Evolutionary conservation across 2,329 filamentous ascomycete species (phyloP).

Genomic region (Aspergillus sp.): DNA sequence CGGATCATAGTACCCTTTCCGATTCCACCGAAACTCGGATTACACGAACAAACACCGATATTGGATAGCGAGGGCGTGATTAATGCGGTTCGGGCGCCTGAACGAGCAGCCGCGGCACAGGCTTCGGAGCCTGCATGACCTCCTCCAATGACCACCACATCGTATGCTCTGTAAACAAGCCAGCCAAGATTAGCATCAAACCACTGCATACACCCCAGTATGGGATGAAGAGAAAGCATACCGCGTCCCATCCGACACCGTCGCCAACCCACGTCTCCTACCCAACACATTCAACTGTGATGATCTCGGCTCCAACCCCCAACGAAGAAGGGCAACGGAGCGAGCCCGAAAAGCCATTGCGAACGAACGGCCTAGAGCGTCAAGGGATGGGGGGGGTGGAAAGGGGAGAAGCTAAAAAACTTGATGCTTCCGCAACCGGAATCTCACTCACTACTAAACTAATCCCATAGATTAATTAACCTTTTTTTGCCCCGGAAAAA

Average conservation of each 20-base stretch:
- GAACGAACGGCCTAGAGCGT: not conserved
- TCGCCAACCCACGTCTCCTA: constrained; percentile 39
- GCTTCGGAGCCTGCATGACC: constrained; percentile 96
- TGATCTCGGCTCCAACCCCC: constrained; percentile 28
- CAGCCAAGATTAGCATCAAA: constrained; percentile 7
- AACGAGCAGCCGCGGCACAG: constrained; percentile 82
- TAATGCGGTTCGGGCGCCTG: constrained; percentile 84
- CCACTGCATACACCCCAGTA: not conserved
- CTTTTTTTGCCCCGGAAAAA: not conserved
- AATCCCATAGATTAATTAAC: not conserved
- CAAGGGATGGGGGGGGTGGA: too few relatives aligned
- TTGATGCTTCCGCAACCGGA: not conserved
- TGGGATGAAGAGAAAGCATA: constrained; percentile 23
- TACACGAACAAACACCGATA: constrained; percentile 92
- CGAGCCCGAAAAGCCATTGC: constrained; percentile 40
- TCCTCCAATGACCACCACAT: constrained; percentile 94
- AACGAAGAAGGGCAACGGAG: constrained; percentile 30
- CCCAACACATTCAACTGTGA: constrained; percentile 16
- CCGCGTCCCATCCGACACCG: constrained; percentile 40
- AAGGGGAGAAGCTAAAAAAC: not conserved
- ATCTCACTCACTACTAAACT: not conserved
- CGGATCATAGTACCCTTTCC: constrained; percentile 95
- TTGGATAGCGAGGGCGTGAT: constrained; percentile 87
- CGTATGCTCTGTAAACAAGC: constrained; percentile 61
- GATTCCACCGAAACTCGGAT: constrained; percentile 96